Evolutionary conservation across 805 yeast species (phyloP).

Genomic region (Hanseniaspora vineae): DNA sequence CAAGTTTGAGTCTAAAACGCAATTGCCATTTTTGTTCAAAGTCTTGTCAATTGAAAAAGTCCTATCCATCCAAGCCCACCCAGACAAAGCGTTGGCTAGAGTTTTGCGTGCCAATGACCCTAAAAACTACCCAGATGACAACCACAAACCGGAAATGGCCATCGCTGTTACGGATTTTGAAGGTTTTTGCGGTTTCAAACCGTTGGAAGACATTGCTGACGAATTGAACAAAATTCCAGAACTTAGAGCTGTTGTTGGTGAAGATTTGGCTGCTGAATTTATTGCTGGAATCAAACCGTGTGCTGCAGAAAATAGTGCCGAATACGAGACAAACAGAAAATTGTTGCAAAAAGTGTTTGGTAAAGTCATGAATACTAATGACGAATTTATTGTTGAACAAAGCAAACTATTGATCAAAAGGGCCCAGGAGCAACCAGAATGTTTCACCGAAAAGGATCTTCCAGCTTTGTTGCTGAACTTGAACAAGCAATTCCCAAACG

Average conservation of each 20-base stretch:
- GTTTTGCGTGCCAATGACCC: slow-evolving; percentile 75
- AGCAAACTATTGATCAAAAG: slow-evolving; percentile 57
- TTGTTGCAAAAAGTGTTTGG: slow-evolving; percentile 67
- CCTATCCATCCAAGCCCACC: slow-evolving; percentile 93
- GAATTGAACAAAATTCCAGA: slow-evolving; percentile 68
- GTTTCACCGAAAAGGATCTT: slow-evolving; percentile 40
- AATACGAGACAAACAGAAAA: slow-evolving; percentile 45
- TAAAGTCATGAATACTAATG: slow-evolving; percentile 73
- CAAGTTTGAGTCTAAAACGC: slow-evolving; percentile 56
- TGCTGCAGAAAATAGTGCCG: slow-evolving; percentile 35
- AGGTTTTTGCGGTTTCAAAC: slow-evolving; percentile 97
- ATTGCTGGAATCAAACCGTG: slow-evolving; percentile 29
- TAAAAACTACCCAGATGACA: slow-evolving; percentile 89
- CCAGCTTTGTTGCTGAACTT: slow-evolving; percentile 67
- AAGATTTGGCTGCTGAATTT: slow-evolving; percentile 42
- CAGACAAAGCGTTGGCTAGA: slow-evolving; percentile 76
- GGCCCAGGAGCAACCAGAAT: slow-evolving; percentile 44
- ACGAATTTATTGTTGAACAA: slow-evolving; percentile 37
- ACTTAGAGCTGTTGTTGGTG: slow-evolving; percentile 57
- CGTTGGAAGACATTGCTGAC: slow-evolving; percentile 60
- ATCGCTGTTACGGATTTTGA: slow-evolving; percentile 91
- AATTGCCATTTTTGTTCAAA: slow-evolving; percentile 86
- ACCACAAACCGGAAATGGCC: slow-evolving; percentile 99
- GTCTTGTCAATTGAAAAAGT: slow-evolving; percentile 90
- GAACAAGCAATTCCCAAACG: slow-evolving; percentile 82